These are phyloP conservation scores for Acidiella bohemica DNA, from an alignment of 495 filamentous ascomycete species.

Conservation along the genomic window DNA sequence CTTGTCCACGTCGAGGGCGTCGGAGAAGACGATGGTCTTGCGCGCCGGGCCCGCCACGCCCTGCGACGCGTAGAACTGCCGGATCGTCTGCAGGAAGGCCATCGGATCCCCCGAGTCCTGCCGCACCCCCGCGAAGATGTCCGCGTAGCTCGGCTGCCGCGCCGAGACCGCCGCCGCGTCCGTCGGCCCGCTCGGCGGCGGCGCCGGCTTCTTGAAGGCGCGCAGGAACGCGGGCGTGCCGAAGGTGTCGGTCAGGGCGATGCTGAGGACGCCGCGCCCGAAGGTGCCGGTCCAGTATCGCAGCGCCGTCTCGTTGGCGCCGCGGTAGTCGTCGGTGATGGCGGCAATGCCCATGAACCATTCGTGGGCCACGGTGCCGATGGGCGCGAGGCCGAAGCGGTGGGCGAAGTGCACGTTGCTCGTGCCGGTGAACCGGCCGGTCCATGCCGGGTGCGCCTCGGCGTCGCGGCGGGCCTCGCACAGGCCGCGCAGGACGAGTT, in stretches of 20 bases:
- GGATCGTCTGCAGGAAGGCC: constrained; percentile 67
- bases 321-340: constrained; percentile 69
- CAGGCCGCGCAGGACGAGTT: constrained; percentile 75
- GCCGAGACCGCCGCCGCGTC: constrained; percentile 11
- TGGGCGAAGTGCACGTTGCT: constrained; percentile 97
- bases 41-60: constrained; percentile 65
- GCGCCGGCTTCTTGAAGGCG: constrained; percentile 54
- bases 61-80: constrained; percentile 67
- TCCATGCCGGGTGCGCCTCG: constrained; percentile 34
- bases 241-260: constrained; percentile 96
- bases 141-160: constrained; percentile 56
- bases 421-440: constrained; percentile 68
- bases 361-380: constrained; percentile 94
- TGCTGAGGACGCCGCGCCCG: constrained; percentile 73
- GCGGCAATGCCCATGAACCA: constrained; percentile 99
- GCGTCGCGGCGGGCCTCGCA: constrained; percentile 56
- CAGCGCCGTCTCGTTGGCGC: constrained; percentile 70
- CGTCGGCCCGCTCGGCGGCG: constrained; percentile 9
- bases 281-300: constrained; percentile 84
- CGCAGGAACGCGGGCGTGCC: constrained; percentile 81
- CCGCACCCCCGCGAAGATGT: constrained; percentile 74
- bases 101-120: constrained; percentile 91
- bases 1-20: constrained; percentile 79
- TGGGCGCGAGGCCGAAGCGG: constrained; percentile 65
- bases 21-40: constrained; percentile 95